Conservation (phyloP, 2,329 filamentous ascomycete species). For the Drechmeria coniospora region DNA sequence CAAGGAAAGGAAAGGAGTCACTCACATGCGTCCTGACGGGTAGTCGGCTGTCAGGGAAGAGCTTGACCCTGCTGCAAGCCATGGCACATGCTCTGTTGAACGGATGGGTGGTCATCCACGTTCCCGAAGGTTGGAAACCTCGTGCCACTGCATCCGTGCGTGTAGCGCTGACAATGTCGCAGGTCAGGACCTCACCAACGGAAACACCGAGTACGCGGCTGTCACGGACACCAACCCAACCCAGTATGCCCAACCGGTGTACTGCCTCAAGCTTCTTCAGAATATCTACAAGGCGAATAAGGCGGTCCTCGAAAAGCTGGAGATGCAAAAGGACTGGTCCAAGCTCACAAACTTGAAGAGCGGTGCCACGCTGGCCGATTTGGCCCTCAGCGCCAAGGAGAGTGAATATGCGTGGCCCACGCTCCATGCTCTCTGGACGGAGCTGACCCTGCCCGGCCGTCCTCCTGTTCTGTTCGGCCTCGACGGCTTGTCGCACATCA, state of each 20-base stretch:
- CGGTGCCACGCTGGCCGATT: constrained; percentile 48
- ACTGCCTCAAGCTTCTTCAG: constrained; percentile 58
- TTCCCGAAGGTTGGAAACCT: constrained; percentile 61
- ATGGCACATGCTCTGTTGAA: constrained; percentile 69
- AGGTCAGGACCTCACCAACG: constrained; percentile 68
- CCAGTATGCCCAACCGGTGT: constrained; percentile 64
- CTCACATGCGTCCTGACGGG: constrained; percentile 57
- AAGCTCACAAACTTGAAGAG: constrained; percentile 30
- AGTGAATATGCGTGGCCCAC: constrained; percentile 65
- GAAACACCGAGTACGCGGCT: constrained; percentile 64
- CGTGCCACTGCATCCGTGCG: neutral
- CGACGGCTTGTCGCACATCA: constrained; percentile 70
- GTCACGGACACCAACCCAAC: constrained; percentile 41
- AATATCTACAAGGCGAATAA: constrained; percentile 61
- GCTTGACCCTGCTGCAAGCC: constrained; percentile 68
- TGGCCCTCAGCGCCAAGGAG: constrained; percentile 58
- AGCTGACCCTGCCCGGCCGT: constrained; percentile 44
- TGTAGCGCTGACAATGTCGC: neutral
- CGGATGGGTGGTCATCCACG: constrained; percentile 75
- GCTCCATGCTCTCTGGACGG: constrained; percentile 67
- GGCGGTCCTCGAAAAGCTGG: constrained; percentile 39
- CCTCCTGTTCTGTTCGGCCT: constrained; percentile 55
- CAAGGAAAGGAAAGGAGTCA: constrained; percentile 35
- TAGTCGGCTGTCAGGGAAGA: constrained; percentile 67
- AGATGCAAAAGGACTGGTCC: constrained; percentile 28